A percentile compares a stretch with the other conserved stretches of the same genome.
These are phyloP conservation scores for Leishmania tarentolae DNA, from an alignment of 208 protist genomes.

Conservation along the genomic window DNA sequence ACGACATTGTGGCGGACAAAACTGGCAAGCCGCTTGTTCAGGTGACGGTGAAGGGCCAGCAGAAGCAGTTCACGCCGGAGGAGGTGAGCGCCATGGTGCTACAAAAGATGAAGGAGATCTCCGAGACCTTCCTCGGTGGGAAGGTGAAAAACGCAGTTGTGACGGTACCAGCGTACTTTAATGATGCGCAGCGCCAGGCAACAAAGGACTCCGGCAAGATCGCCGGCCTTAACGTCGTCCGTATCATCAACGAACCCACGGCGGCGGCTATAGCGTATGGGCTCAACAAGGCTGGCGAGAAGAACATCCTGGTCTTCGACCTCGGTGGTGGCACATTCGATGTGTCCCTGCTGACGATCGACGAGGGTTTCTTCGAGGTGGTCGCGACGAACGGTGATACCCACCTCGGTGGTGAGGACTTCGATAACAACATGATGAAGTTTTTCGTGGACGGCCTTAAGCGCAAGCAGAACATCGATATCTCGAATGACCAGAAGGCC, in stretches of 20 bases:
- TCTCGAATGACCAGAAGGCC: constrained; percentile 69
- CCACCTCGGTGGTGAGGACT: constrained; percentile 99
- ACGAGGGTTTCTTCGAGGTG: constrained; percentile 99
- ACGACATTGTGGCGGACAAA: constrained; percentile 82
- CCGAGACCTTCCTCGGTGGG: constrained; percentile 94
- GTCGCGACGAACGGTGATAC: constrained; percentile 99
- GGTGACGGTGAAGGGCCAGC: constrained; percentile 70
- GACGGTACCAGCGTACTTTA: constrained; percentile 99
- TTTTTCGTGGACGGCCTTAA: constrained; percentile 97
- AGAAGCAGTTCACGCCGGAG: constrained; percentile 85
- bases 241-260: constrained; percentile 99
- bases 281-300: constrained; percentile 94
- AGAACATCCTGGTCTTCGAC: constrained; percentile 98
- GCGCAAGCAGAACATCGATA: constrained; percentile 72
- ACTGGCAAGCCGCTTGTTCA: constrained; percentile 81
- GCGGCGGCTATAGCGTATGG: constrained; percentile 99
- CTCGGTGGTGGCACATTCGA: constrained; percentile 98
- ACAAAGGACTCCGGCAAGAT: constrained; percentile 99
- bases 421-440: constrained; percentile 98
- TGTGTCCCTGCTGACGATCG: constrained; percentile 99
- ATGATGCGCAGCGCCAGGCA: constrained; percentile 99
- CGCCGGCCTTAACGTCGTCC: constrained; percentile 96
- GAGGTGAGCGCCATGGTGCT: constrained; percentile 92
- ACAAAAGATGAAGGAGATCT: constrained; percentile 94
- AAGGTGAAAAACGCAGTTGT: constrained; percentile 96